Evolutionary conservation across 2,329 filamentous ascomycete species (phyloP).

Genomic region (Leptographium procerum): DNA sequence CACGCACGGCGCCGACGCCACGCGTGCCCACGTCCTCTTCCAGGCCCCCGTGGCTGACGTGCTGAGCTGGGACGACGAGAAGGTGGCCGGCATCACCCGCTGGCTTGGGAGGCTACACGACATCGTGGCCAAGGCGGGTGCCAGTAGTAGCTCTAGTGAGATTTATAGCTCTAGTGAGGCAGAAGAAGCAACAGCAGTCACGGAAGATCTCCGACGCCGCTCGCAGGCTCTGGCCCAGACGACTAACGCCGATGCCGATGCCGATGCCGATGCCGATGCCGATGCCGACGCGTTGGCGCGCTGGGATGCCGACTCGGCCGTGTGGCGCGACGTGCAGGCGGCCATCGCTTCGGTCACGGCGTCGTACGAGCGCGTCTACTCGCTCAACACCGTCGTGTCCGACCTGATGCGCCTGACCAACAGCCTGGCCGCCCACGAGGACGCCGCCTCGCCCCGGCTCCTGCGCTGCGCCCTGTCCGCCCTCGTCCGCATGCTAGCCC

Average conservation of each 20-base stretch:
- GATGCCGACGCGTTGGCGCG: constrained; percentile 21
- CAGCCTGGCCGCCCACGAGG: constrained; percentile 35
- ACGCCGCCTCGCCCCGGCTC: constrained; percentile 27
- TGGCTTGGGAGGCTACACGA: constrained; percentile 64
- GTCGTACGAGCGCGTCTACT: constrained; percentile 60
- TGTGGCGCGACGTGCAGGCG: constrained; percentile 57
- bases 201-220: background rate
- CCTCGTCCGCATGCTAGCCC: constrained; percentile 63
- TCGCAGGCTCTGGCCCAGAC: background rate
- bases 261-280: constrained; percentile 12
- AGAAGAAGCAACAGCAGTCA: background rate
- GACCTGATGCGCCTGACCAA: constrained; percentile 78
- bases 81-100: constrained; percentile 69
- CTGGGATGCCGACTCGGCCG: constrained; percentile 34
- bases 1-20: constrained; percentile 72
- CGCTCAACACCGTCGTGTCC: constrained; percentile 73
- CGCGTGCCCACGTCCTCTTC: constrained; percentile 78
- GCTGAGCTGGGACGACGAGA: constrained; percentile 77
- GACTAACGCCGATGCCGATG: constrained; percentile 11
- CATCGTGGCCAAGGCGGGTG: constrained; percentile 29
- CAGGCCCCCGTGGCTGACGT: constrained; percentile 75
- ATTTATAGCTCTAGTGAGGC: too few species aligned
- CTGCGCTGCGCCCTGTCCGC: constrained; percentile 37
- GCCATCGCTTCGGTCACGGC: constrained; percentile 56
- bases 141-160: too few species aligned